phyloP scores from a whole-genome alignment of 129 eudicot genomes.

The Flaveria trinervia region DNA sequence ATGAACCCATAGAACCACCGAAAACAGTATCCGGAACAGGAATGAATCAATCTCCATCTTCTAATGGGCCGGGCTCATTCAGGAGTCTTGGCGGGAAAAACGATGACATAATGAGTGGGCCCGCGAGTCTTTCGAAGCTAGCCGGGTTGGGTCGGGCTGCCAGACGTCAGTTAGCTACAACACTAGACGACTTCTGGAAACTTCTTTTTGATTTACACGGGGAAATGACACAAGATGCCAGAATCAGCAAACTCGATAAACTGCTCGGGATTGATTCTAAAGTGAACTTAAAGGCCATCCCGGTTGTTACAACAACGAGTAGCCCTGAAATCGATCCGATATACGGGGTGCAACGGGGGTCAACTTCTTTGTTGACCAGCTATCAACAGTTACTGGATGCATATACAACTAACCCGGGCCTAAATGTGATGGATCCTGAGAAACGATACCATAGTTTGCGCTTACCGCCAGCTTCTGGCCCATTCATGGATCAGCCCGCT shows the following conservation, averaged over 20 bases:
- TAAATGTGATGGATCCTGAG: constrained; percentile 59
- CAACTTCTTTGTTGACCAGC: constrained; percentile 55
- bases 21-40: constrained; percentile 39
- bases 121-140: constrained; percentile 82
- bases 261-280: constrained; percentile 62
- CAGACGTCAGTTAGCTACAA: constrained; percentile 73
- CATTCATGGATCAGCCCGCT: constrained; percentile 70
- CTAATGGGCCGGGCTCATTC: constrained; percentile 75
- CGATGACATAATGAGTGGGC: constrained; percentile 71
- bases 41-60: constrained; percentile 43
- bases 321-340: constrained; percentile 41
- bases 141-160: constrained; percentile 96
- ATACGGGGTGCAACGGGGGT: constrained; percentile 54
- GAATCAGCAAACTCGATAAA: constrained; percentile 61
- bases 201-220: constrained; percentile 93
- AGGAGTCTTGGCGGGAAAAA: constrained; percentile 72
- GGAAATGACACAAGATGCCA: constrained; percentile 65
- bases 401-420: constrained; percentile 46
- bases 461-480: constrained; percentile 50
- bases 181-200: constrained; percentile 93
- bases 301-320: constrained; percentile 29
- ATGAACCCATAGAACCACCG: constrained; percentile 55
- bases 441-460: constrained; percentile 84
- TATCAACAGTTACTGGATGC: constrained; percentile 58
- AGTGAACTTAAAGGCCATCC: constrained; percentile 48